Conservation (phyloP, 73 alveolate genomes). For the Paramecium octaurelia region DNA sequence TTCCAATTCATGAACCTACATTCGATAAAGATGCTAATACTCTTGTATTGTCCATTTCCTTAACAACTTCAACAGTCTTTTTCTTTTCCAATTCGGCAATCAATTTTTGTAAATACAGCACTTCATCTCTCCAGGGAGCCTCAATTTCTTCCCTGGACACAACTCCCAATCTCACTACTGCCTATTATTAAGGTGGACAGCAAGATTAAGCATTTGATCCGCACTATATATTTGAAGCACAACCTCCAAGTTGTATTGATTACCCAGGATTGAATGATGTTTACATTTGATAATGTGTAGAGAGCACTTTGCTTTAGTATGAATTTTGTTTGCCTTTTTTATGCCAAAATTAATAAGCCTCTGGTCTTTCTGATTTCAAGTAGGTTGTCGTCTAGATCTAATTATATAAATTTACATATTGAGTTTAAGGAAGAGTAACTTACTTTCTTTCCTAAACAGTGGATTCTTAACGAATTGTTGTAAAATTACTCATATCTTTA, state of each 20-base stretch:
- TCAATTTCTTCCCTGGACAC: conserved; percentile 36
- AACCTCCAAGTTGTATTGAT: background rate
- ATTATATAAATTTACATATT: background rate
- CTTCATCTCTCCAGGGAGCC: conserved; percentile 45
- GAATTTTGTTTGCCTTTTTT: conserved; percentile 1
- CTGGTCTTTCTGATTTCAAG: background rate
- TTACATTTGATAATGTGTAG: background rate
- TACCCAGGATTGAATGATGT: background rate
- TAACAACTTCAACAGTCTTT: background rate
- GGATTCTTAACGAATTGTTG: conserved; percentile 19
- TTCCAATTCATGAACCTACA: background rate
- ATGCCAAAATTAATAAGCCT: background rate
- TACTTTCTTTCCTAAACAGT: background rate
- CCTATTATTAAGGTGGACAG: background rate
- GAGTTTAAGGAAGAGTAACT: background rate
- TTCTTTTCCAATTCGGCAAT: background rate
- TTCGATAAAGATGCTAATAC: background rate
- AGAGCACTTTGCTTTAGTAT: background rate
- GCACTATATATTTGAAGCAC: background rate
- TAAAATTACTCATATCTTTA: conserved; percentile 19
- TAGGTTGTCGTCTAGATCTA: background rate
- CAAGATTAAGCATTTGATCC: background rate
- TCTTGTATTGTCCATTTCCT: background rate
- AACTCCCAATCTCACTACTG: conserved; percentile 1
- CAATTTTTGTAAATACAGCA: background rate